phyloP scores from a whole-genome alignment of 305 asterid species.

The Fraxinus platypoda region DNA sequence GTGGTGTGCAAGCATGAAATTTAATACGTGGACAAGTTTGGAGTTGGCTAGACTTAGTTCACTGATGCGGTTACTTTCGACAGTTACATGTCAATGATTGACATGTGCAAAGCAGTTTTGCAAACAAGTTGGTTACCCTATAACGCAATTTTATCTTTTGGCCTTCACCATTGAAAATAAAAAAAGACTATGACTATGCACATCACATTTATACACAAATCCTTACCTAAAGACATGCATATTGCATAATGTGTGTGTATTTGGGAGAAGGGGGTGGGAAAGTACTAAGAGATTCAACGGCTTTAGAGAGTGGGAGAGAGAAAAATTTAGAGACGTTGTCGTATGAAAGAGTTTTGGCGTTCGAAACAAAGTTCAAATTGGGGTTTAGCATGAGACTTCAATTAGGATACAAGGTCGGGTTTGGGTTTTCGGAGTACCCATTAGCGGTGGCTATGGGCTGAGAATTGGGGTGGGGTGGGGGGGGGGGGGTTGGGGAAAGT shows the following conservation, averaged over 20 bases:
- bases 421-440: constrained; percentile 33
- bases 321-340: constrained; percentile 51
- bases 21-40: no score
- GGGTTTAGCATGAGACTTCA: constrained; percentile 19
- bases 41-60: no score
- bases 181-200: background rate
- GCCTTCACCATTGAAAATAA: background rate
- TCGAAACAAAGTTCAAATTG: constrained; percentile 21
- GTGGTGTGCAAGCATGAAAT: no score
- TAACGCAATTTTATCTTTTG: no score
- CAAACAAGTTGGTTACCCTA: no score
- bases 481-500: no score
- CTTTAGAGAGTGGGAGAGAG: constrained; percentile 56
- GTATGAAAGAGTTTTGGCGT: constrained; percentile 35
- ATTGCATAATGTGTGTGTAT: background rate
- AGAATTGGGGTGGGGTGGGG: background rate
- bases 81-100: no score
- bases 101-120: no score
- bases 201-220: background rate
- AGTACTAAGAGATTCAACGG: constrained; percentile 57
- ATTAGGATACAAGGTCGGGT: background rate
- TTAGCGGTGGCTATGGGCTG: constrained; percentile 12
- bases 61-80: no score
- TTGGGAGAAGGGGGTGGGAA: background rate
- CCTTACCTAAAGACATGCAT: background rate